A percentile compares a stretch with the other conserved stretches of the same genome.
Evolutionary conservation across 2,329 filamentous ascomycete genomes (phyloP).

Genomic region (Leptodontidium sp.): DNA sequence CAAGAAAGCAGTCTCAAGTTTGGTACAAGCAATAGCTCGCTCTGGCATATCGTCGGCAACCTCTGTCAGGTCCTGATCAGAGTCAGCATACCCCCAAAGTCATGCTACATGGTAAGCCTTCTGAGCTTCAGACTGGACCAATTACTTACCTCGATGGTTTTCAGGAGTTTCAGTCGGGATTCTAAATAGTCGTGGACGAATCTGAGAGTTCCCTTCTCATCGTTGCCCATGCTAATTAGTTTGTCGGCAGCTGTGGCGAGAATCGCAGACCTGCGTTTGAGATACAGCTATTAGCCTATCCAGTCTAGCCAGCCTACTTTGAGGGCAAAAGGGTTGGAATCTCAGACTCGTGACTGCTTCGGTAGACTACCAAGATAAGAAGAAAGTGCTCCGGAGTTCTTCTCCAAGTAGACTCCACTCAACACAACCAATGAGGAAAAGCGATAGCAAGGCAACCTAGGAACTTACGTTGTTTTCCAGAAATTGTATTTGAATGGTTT

Average conservation of each 20-base stretch:
- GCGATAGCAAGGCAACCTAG: neutral
- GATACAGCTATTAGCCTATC: neutral
- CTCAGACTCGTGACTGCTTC: neutral
- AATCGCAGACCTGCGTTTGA: slow-evolving; percentile 41
- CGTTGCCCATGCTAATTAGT: slow-evolving; percentile 37
- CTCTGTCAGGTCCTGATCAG: slow-evolving; percentile 60
- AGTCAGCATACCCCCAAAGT: slow-evolving; percentile 6
- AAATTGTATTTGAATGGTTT: slow-evolving; percentile 43
- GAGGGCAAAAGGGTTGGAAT: neutral
- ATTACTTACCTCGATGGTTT: slow-evolving; percentile 43
- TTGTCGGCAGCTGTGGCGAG: slow-evolving; percentile 44
- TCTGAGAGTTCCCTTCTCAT: slow-evolving; percentile 41
- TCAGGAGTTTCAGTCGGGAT: slow-evolving; percentile 61
- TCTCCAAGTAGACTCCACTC: neutral
- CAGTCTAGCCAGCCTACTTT: neutral
- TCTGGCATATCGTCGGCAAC: slow-evolving; percentile 63
- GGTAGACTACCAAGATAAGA: neutral
- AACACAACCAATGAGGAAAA: neutral
- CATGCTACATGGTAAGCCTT: neutral
- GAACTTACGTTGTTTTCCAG: slow-evolving; percentile 49
- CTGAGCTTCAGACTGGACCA: neutral
- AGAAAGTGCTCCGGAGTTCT: too few species aligned
- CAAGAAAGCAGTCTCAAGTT: slow-evolving; percentile 68
- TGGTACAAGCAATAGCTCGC: slow-evolving; percentile 59
- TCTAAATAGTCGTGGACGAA: slow-evolving; percentile 64